phyloP scores from a whole-genome alignment of 345 rosid genomes.

The Moringa oleifera region DNA sequence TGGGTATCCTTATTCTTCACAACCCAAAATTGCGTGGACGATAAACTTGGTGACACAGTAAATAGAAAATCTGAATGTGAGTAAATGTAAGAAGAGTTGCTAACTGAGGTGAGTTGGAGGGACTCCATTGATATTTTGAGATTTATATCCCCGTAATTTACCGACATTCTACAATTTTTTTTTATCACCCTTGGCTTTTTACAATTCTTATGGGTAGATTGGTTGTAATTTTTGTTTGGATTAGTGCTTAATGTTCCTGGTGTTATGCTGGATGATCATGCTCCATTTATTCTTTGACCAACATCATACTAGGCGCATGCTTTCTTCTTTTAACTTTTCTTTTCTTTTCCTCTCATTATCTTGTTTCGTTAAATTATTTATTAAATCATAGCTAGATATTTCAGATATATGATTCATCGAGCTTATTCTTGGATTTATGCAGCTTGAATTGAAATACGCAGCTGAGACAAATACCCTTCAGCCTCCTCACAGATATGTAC shows the following conservation, averaged over 20 bases:
- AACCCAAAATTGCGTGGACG: too few relatives aligned
- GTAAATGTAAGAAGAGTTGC: not conserved
- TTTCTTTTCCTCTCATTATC: not conserved
- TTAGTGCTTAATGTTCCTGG: not conserved
- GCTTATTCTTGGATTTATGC: constrained; percentile 17
- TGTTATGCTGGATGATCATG: not conserved
- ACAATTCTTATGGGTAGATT: not conserved
- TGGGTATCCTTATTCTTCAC: too few relatives aligned
- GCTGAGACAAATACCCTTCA: constrained; percentile 74
- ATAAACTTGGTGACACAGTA: too few relatives aligned
- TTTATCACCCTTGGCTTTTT: not conserved
- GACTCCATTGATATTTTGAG: not conserved
- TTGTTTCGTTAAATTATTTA: not conserved
- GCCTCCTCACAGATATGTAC: constrained; percentile 88
- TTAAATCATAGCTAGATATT: not conserved
- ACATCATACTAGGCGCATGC: not conserved
- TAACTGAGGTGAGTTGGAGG: not conserved
- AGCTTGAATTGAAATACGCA: constrained; percentile 81
- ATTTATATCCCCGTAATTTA: not conserved
- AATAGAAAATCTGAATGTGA: too few relatives aligned
- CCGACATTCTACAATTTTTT: not conserved
- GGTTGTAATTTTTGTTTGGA: not conserved
- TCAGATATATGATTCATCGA: not conserved
- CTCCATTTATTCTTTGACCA: not conserved
- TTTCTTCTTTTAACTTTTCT: not conserved